phyloP scores from a whole-genome alignment of 2,329 filamentous ascomycete species.

The Alternaria atra region DNA sequence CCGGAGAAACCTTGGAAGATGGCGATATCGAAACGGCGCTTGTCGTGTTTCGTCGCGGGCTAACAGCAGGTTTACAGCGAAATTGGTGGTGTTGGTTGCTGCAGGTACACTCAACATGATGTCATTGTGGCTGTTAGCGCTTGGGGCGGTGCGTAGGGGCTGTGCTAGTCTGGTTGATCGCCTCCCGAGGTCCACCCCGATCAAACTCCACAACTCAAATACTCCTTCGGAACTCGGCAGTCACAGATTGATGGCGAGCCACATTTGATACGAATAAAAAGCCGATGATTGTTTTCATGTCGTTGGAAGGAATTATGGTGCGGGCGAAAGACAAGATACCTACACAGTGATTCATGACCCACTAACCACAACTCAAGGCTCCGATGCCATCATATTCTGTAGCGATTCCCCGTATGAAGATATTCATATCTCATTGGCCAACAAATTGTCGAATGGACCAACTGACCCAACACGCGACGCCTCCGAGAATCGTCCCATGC shows the following conservation, averaged over 20 bases:
- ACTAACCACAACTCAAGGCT: neutral
- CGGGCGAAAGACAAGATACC: neutral
- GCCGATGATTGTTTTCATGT: neutral
- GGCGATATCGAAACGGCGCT: conserved; percentile 7
- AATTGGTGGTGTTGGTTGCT: conserved; percentile 11
- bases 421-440: neutral
- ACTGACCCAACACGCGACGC: neutral
- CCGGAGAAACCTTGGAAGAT: neutral
- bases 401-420: neutral
- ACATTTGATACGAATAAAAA: neutral
- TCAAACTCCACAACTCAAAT: neutral
- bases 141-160: neutral
- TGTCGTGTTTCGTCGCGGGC: conserved; percentile 1
- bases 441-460: neutral
- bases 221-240: neutral
- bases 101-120: conserved; percentile 19
- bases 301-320: neutral
- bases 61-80: conserved; percentile 19
- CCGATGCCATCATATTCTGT: neutral
- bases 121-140: conserved; percentile 9
- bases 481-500: neutral
- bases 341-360: neutral
- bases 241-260: neutral
- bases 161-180: neutral
- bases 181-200: conserved; percentile 7